A percentile compares a stretch with the other conserved stretches of the same genome.
Conservation (phyloP, 352 stramenopile species). For the Phytophthora capsici region DNA sequence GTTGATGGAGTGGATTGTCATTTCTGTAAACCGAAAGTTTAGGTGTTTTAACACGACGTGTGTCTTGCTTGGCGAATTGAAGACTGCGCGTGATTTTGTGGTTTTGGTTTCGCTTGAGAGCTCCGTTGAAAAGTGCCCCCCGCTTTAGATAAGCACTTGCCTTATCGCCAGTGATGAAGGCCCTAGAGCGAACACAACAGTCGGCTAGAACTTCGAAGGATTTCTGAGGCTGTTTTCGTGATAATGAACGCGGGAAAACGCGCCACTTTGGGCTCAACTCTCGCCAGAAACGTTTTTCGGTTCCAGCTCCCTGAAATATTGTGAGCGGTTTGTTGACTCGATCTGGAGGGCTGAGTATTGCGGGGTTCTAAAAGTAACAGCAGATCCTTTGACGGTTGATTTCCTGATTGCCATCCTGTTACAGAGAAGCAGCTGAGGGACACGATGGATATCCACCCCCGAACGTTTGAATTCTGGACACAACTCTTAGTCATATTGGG, state of each 20-base stretch:
- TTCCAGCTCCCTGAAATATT: neutral
- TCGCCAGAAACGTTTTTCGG: slow-evolving; percentile 7
- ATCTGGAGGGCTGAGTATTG: neutral
- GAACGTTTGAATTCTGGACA: too few relatives aligned
- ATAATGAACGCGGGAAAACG: neutral
- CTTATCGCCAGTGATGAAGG: slow-evolving; percentile 12
- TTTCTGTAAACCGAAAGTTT: slow-evolving; percentile 1
- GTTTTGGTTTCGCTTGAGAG: slow-evolving; percentile 1
- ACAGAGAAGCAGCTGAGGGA: too few relatives aligned
- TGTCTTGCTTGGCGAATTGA: slow-evolving; percentile 14
- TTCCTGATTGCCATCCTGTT: too few relatives aligned
- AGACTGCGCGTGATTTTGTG: slow-evolving; percentile 5
- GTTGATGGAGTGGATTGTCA: slow-evolving; percentile 7
- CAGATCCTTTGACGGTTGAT: too few relatives aligned
- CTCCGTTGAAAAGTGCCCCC: slow-evolving; percentile 3
- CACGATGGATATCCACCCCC: too few relatives aligned
- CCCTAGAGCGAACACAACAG: slow-evolving; percentile 12
- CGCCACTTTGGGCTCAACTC: neutral
- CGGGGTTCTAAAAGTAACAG: too few relatives aligned
- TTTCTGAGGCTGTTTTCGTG: neutral
- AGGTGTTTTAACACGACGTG: slow-evolving; percentile 1
- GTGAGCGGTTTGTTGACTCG: neutral
- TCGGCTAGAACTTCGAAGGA: slow-evolving; percentile 3
- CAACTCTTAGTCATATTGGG: too few relatives aligned
- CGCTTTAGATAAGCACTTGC: neutral